Evolutionary conservation across 768 basidiomycete genomes (phyloP).

Genomic region (Amanita pseudoporphyria): DNA sequence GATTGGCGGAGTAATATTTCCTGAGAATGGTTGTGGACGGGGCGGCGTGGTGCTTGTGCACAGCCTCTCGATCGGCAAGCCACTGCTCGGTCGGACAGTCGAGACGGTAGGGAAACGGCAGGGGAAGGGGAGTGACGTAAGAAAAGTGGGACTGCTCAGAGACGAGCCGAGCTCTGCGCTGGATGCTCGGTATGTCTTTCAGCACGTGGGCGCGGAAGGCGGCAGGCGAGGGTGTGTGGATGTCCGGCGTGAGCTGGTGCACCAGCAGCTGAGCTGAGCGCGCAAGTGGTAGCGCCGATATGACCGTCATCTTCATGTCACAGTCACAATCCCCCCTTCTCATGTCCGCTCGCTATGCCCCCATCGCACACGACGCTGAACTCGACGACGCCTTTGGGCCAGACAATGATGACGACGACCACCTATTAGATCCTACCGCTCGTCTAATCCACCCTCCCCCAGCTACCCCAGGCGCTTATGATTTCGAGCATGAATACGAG

Average conservation of each 20-base stretch:
- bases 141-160: slow-evolving; percentile 57
- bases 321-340: too few relatives aligned
- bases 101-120: slow-evolving; percentile 78
- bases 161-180: slow-evolving; percentile 60
- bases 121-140: slow-evolving; percentile 74
- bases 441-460: slow-evolving; percentile 18
- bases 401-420: slow-evolving; percentile 46
- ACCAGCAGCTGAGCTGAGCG: slow-evolving; percentile 30
- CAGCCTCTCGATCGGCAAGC: slow-evolving; percentile 58
- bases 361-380: slow-evolving; percentile 49
- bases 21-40: slow-evolving; percentile 26
- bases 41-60: slow-evolving; percentile 19
- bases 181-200: slow-evolving; percentile 46
- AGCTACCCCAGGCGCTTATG: slow-evolving; percentile 42
- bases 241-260: slow-evolving; percentile 48
- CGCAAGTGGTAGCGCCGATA: slow-evolving; percentile 43
- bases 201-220: slow-evolving; percentile 43
- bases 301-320: slow-evolving; percentile 9
- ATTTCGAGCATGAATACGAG: slow-evolving; percentile 76
- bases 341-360: slow-evolving; percentile 47
- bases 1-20: slow-evolving; percentile 38
- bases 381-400: slow-evolving; percentile 72
- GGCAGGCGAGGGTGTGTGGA: slow-evolving; percentile 39
- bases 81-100: slow-evolving; percentile 61
- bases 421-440: slow-evolving; percentile 25